Percentiles rank a stretch among this genome's conserved stretches.
Conservation (phyloP, 345 rosid genomes). For the Raphanus raphanistrum region DNA sequence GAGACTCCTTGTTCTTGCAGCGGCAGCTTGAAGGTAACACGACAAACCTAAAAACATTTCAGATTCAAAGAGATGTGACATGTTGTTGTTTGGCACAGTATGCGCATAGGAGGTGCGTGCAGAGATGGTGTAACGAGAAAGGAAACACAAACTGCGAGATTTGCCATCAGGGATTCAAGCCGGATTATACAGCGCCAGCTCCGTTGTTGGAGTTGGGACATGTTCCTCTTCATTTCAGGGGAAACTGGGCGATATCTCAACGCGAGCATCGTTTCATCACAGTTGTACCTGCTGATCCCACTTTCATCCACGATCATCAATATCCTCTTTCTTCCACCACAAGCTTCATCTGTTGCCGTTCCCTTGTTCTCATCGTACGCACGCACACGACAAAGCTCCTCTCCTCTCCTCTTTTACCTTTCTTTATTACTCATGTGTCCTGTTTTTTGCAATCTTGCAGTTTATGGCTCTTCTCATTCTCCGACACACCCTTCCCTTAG, state of each 20-base stretch:
- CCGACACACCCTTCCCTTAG: constrained; percentile 71
- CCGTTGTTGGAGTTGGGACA: constrained; percentile 71
- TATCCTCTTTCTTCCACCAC: constrained; percentile 54
- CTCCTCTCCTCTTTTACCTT: constrained; percentile 1
- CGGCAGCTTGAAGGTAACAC: constrained; percentile 79
- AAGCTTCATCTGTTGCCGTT: constrained; percentile 59
- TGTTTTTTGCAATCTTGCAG: constrained; percentile 45
- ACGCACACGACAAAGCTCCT: background rate
- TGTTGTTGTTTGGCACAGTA: constrained; percentile 53
- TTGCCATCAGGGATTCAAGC: constrained; percentile 87
- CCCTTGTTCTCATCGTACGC: constrained; percentile 60
- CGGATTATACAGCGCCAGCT: constrained; percentile 85
- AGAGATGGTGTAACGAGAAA: constrained; percentile 95
- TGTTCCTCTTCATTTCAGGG: constrained; percentile 84
- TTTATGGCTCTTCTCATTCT: constrained; percentile 76
- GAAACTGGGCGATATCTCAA: constrained; percentile 76
- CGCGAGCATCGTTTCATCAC: constrained; percentile 62
- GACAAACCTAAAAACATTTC: background rate
- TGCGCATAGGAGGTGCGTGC: constrained; percentile 88
- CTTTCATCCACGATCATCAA: constrained; percentile 42
- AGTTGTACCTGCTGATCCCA: constrained; percentile 65
- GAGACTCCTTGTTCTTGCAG: constrained; percentile 89
- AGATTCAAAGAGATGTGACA: too few relatives aligned
- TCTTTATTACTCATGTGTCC: constrained; percentile 14
- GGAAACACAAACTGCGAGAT: constrained; percentile 85